Base-by-base conservation (phyloP, 306 rosid species). In the Cicer judaicum region DNA sequence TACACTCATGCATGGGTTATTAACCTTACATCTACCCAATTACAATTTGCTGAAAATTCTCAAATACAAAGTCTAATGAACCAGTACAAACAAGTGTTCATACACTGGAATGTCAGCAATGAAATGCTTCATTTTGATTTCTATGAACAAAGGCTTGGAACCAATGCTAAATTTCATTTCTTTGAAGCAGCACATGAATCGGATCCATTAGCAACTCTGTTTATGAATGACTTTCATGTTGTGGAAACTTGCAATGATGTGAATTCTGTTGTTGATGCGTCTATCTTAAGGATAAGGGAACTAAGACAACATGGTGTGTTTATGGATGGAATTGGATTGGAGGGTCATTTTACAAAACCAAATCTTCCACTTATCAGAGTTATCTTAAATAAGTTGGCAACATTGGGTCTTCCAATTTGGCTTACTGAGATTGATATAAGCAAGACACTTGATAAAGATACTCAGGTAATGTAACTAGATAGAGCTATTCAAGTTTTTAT, bases 111-210 rank as follows among this genome's bases (percentile, higher is more conserved):
- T 80, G 89, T 94, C 8, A 94, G 91, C 88, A 91, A 94, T 53
- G 98, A 94, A 80, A 89, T 91, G 98, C 97, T 91, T 74, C 98
- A 93, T 76, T 93, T 89, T 44, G 92, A 93, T 80, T 93, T 93
- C 88, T 93, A 93, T 39, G 98, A 91, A 79, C 59, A 90, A 63
- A 61, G 80, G 42, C 96, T 94, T 39, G 94, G 97, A 41, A 85
- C 85, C 16, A 57, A 88, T 60, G 96, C 98, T 67, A 78, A 96
- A 1, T 68, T 86, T 50, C 82, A 84, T 53, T 87, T 94, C 76
- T 91, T 84, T 50, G 69, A 89, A 80, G 84, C 88, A 7, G 93
- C 94, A 59, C 97, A 88, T 74, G 44, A 76, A 49, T 84, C 83
- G 1, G 98, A 94, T 52, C 97, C 98, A 2, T n/a, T 94, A 47